These are phyloP conservation scores for Acacia crassicarpa DNA, from an alignment of 306 rosid genomes.

Conservation along the genomic window DNA sequence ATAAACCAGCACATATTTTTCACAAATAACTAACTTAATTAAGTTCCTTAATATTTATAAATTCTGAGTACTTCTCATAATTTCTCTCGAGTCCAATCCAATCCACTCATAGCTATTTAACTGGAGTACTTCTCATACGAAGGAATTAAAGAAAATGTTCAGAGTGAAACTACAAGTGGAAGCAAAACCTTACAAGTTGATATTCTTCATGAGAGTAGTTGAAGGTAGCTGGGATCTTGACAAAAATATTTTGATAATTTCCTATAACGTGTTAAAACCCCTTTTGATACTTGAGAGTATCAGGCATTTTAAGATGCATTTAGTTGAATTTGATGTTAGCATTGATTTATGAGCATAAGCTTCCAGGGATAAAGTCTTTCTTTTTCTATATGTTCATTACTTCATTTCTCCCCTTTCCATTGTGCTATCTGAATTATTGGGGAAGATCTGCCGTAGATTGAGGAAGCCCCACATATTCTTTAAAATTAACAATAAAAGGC, in stretches of 20 bases:
- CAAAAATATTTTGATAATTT: not conserved
- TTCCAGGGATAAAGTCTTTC: not conserved
- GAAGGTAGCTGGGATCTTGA: not conserved
- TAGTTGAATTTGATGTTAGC: not conserved
- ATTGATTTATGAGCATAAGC: not conserved
- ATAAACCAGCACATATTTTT: too few relatives aligned
- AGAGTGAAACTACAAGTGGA: not conserved
- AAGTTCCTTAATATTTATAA: too few relatives aligned
- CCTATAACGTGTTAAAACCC: not conserved
- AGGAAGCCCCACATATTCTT: not conserved
- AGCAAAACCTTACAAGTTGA: not conserved
- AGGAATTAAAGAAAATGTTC: not conserved
- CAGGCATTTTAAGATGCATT: not conserved
- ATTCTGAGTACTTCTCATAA: not conserved
- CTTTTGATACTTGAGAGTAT: not conserved
- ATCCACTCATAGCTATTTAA: not conserved
- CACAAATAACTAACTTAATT: too few relatives aligned
- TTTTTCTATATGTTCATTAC: too few relatives aligned
- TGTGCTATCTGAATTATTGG: not conserved
- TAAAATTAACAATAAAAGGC: not conserved
- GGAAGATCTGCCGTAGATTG: not conserved
- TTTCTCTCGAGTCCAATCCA: not conserved
- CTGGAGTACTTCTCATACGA: not conserved
- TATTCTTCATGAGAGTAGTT: not conserved
- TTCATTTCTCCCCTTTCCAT: not conserved